Evolutionary conservation across 225 moss, liverwort and hornwort genomes (phyloP).

Genomic region (Bryum argenteum): DNA sequence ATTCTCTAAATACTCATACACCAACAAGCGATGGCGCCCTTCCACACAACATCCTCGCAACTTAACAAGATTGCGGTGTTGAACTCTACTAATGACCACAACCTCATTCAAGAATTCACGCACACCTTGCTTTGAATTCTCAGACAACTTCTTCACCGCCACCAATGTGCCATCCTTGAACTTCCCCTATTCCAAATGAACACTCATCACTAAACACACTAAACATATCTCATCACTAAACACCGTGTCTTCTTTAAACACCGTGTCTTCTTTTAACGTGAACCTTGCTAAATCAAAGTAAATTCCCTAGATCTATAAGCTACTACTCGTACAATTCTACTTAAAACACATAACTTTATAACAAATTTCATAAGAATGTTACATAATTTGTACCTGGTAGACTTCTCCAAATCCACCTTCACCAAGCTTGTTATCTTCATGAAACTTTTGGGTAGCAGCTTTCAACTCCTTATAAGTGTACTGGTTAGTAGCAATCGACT

Average conservation of each 20-base stretch:
- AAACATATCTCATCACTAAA: too few species aligned
- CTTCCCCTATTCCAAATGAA: slow-evolving; percentile 35
- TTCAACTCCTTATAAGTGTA: slow-evolving; percentile 58
- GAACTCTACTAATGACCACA: slow-evolving; percentile 54
- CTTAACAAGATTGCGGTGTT: slow-evolving; percentile 60
- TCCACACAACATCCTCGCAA: slow-evolving; percentile 62
- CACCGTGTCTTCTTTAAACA: too few species aligned
- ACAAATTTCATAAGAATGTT: neutral
- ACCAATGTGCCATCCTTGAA: slow-evolving; percentile 50
- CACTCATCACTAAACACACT: neutral
- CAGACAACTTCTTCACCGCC: slow-evolving; percentile 54
- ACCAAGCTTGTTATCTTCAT: slow-evolving; percentile 62
- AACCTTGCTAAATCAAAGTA: too few species aligned
- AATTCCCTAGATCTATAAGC: too few species aligned
- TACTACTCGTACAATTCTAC: too few species aligned
- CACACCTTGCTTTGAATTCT: slow-evolving; percentile 40
- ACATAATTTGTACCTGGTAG: slow-evolving; percentile 49
- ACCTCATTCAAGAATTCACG: slow-evolving; percentile 62
- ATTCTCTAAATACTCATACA: slow-evolving; percentile 61
- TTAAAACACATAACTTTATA: too few species aligned
- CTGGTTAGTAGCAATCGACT: slow-evolving; percentile 41
- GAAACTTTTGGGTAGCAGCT: slow-evolving; percentile 61
- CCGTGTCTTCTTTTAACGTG: too few species aligned
- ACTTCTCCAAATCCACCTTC: slow-evolving; percentile 81
- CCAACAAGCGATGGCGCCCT: slow-evolving; percentile 46